Base-by-base conservation (phyloP, 352 stramenopile genomes). In the Globisporangium paroecandrum region DNA sequence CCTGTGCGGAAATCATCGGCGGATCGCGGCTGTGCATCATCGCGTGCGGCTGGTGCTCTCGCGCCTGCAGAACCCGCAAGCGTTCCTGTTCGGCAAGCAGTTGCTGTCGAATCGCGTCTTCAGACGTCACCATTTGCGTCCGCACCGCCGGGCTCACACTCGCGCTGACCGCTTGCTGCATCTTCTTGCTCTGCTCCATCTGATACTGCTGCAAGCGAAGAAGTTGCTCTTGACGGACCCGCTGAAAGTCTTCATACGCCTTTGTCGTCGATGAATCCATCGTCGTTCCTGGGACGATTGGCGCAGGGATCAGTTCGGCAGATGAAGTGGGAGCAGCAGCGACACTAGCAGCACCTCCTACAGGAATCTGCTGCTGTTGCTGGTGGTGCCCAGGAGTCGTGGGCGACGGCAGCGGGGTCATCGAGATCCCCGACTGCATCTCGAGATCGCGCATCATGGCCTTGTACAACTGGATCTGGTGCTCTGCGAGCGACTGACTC, bases 181-280 rank as follows among this genome's bases (percentile, higher is more conserved):
- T 59, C 41, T 72, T 77, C 25, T 67, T 51, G 24, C 46, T 41
- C 34, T 74, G 71, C 24, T 82, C 83, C n/a, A 79, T 47, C 54
- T 82, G 76, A 32, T 74, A 70, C 34, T 89, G 81, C 62, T 91
- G 83, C 34, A 91, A 66, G 15, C 73, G 77, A 38, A 82, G 69
- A 8, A 90, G 70, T 15, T 82, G 77, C 59, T 87, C 77, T 41
- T 81, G 72, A 20, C 79, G 72, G 6, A 77, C 66, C 1, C 79
- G 77, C 64, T 89, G 74, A 18, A 87, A 65, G 24, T 88, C 78
- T 34, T 87, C 71, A 9, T 74, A 69, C 8, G 22, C 49, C 32
- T 54, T 65, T 4, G 56, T 32, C 24, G 61, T 38, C 0, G 69
- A 4, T 46, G 61, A 15, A 3, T 57, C 29, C 24, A 64, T 12